Evolutionary conservation across 352 stramenopile genomes (phyloP).

Genomic region (Globisporangium solare): DNA sequence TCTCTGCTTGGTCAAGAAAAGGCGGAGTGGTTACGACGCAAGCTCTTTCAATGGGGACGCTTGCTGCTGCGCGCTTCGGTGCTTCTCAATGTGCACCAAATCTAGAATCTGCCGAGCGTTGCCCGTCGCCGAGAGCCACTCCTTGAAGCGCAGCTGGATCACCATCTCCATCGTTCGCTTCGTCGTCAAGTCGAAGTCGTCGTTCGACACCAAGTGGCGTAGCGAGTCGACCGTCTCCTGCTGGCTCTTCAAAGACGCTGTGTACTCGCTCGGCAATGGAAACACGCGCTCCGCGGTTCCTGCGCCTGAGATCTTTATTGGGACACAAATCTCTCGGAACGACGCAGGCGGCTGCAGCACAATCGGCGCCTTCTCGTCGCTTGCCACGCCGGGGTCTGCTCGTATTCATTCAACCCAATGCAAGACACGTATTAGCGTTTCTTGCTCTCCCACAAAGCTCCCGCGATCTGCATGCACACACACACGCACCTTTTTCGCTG

Average conservation of each 20-base stretch:
- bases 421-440: not conserved
- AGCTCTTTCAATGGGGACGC: conserved; percentile 16
- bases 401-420: not conserved
- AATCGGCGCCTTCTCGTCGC: conserved; percentile 44
- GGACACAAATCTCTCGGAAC: conserved; percentile 68
- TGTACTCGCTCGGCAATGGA: conserved; percentile 69
- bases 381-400: conserved; percentile 34
- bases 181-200: conserved; percentile 75
- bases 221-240: conserved; percentile 75
- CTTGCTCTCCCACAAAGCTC: no score
- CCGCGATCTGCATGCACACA: not conserved
- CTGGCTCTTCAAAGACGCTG: conserved; percentile 50
- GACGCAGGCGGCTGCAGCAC: conserved; percentile 48
- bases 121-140: conserved; percentile 85
- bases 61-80: conserved; percentile 11
- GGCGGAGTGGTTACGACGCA: not conserved
- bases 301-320: conserved; percentile 43
- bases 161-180: conserved; percentile 81
- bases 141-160: conserved; percentile 81
- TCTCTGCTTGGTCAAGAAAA: no score
- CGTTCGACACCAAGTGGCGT: conserved; percentile 62
- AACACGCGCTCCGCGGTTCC: conserved; percentile 64
- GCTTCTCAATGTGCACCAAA: conserved; percentile 76
- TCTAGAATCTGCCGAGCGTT: conserved; percentile 88
- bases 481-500: conserved; percentile 44